Conservation (phyloP, 116 monocot genomes). For the Thalassia testudinum region DNA sequence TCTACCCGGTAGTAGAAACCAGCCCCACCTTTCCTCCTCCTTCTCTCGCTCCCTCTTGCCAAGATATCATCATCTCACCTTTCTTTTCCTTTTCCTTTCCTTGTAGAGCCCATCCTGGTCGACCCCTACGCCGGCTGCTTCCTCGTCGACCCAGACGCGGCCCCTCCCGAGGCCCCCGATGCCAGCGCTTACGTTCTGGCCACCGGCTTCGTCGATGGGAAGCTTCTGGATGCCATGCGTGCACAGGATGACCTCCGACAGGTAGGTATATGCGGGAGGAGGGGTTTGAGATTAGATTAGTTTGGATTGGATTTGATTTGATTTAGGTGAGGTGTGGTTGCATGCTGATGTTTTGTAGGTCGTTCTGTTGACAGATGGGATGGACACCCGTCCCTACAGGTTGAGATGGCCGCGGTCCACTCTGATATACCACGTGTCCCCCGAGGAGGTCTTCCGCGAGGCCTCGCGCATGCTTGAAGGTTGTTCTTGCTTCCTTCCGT, state of each 20-base stretch:
- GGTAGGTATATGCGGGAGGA: too few species aligned
- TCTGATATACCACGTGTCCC: constrained; percentile 61
- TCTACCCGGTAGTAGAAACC: constrained; percentile 40
- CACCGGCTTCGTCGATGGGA: constrained; percentile 77
- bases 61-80: neutral
- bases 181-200: constrained; percentile 30
- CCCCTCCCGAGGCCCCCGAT: neutral
- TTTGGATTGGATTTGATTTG: too few species aligned
- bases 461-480: constrained; percentile 56
- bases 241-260: constrained; percentile 50
- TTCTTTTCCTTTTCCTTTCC: neutral
- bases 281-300: too few species aligned
- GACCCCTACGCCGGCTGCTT: constrained; percentile 79
- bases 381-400: constrained; percentile 91
- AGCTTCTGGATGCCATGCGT: constrained; percentile 24
- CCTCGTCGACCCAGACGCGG: constrained; percentile 15
- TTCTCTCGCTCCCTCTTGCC: neutral
- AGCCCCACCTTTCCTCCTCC: neutral
- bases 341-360: constrained; percentile 38
- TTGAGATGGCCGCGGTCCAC: constrained; percentile 62
- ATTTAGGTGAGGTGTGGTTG: too few species aligned
- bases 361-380: constrained; percentile 93
- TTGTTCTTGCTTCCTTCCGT: constrained; percentile 3
- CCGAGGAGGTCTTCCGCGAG: constrained; percentile 25
- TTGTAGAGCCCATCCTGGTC: constrained; percentile 71